phyloP scores from a whole-genome alignment of 441 rosid genomes.

The Rhodomyrtus psidioides region DNA sequence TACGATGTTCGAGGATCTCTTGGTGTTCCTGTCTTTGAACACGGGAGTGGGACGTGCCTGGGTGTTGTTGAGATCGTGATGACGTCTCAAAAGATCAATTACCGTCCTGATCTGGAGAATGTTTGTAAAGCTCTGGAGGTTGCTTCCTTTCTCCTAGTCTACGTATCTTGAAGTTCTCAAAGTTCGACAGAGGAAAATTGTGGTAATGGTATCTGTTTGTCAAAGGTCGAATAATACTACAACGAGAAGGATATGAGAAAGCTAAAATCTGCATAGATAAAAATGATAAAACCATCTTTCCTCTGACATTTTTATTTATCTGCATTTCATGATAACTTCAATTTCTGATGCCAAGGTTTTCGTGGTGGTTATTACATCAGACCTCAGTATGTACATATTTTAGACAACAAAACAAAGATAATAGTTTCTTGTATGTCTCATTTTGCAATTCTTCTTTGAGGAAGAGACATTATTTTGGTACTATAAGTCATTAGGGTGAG shows the following conservation, averaged over 20 bases:
- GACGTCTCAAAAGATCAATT: constrained; percentile 56
- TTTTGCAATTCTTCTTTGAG: neutral
- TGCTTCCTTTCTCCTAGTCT: neutral
- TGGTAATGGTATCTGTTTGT: neutral
- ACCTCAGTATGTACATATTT: neutral
- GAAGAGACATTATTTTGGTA: neutral
- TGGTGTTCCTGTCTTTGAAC: constrained; percentile 58
- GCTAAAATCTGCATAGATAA: neutral
- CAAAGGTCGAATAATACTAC: neutral
- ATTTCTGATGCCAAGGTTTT: neutral
- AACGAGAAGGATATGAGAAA: neutral
- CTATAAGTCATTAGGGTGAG: neutral
- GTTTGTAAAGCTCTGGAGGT: constrained; percentile 94
- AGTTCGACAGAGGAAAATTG: neutral
- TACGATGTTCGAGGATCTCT: constrained; percentile 61
- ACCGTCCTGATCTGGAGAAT: constrained; percentile 58
- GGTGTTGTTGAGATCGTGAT: constrained; percentile 91
- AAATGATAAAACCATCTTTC: neutral
- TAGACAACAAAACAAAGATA: neutral
- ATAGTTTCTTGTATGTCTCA: neutral
- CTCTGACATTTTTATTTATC: neutral
- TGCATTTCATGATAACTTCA: neutral
- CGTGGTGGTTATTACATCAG: neutral
- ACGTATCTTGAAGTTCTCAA: neutral
- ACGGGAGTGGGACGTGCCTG: constrained; percentile 58